Conservation (phyloP, 2,329 filamentous ascomycete genomes). For the Neurospora sp. region DNA sequence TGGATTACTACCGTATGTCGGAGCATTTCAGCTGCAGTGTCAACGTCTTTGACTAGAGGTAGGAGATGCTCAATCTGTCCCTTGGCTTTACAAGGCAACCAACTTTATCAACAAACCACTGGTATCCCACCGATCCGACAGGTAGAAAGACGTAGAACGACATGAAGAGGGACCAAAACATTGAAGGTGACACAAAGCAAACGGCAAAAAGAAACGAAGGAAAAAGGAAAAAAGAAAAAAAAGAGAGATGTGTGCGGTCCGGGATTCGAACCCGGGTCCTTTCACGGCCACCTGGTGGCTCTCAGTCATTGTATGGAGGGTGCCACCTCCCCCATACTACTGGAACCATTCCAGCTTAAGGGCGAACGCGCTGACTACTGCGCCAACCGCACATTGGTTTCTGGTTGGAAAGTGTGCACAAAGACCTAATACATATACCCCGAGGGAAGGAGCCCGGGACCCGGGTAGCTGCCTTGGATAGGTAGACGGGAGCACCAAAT, state of each 20-base stretch:
- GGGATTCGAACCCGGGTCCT: neutral
- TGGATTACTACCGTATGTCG: too few relatives aligned
- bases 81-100: too few relatives aligned
- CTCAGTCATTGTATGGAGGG: too few relatives aligned
- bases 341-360: neutral
- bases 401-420: neutral
- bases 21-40: too few relatives aligned
- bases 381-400: neutral
- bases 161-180: too few relatives aligned
- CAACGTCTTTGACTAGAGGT: too few relatives aligned
- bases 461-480: neutral
- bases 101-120: too few relatives aligned
- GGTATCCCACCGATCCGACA: too few relatives aligned
- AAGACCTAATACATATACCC: neutral
- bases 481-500: too few relatives aligned
- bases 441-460: neutral
- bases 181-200: neutral
- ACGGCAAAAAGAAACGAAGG: neutral
- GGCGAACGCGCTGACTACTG: neutral
- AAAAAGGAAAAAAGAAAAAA: neutral
- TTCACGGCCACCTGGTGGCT: neutral
- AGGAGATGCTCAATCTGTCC: too few relatives aligned
- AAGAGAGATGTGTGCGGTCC: neutral
- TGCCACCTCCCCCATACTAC: too few relatives aligned
- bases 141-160: too few relatives aligned